Conservation (phyloP, 768 basidiomycete genomes). For the Collybia sordida region DNA sequence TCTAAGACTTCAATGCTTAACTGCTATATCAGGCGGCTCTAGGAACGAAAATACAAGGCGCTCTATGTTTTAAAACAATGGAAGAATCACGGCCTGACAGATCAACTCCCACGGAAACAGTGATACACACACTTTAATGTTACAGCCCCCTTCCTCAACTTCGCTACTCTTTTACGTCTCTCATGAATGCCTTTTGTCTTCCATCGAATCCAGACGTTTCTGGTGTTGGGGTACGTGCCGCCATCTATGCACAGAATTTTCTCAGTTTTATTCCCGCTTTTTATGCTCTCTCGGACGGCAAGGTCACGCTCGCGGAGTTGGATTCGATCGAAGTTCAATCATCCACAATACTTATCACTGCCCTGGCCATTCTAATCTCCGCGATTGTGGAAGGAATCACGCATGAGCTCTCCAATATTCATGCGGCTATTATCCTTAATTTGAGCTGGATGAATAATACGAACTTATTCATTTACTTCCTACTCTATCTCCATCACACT, state of each 20-base stretch:
- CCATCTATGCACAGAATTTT: conserved; percentile 24
- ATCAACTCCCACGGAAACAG: no score
- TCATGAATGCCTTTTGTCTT: no score
- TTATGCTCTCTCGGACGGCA: conserved; percentile 16
- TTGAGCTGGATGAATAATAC: conserved; percentile 27
- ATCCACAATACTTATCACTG: conserved; percentile 21
- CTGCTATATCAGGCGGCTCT: no score
- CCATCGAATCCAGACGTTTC: no score
- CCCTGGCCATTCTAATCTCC: conserved; percentile 23
- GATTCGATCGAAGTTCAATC: conserved; percentile 10
- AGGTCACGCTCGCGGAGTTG: conserved; percentile 17
- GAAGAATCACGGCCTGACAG: no score
- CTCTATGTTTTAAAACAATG: no score
- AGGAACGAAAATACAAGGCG: no score
- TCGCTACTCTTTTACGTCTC: no score
- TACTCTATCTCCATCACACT: conserved; percentile 15
- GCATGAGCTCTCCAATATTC: conserved; percentile 14
- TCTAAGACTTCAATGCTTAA: no score
- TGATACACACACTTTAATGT: no score
- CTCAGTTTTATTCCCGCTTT: conserved; percentile 20
- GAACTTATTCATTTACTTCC: conserved; percentile 13
- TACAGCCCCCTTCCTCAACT: no score
- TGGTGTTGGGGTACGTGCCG: conserved; percentile 13
- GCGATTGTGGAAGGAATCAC: conserved; percentile 19
- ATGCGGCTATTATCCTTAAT: conserved; percentile 21